Percentiles rank a stretch among this genome's conserved stretches.
Evolutionary conservation across 169 alveolate species (phyloP).

Genomic region (Plasmodium blacklocki): DNA sequence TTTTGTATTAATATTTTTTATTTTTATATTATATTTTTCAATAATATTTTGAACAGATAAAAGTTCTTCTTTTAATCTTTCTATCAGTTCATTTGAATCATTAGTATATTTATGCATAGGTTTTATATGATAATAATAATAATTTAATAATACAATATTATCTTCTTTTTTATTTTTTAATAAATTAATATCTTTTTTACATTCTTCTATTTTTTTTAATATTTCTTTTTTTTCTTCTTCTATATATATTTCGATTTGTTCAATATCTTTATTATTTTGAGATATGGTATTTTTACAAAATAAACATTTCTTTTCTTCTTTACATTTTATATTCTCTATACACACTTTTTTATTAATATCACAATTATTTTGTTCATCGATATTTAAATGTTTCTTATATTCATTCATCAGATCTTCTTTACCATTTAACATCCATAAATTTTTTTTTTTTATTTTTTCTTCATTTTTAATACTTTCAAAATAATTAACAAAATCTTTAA

Average conservation of each 20-base stretch:
- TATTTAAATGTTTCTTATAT: not conserved
- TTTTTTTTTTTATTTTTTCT: conserved; percentile 14
- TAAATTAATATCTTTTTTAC: not conserved
- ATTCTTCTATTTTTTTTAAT: conserved; percentile 17
- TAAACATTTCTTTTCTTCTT: too few relatives aligned
- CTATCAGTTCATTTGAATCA: not conserved
- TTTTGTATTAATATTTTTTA: conserved; percentile 20
- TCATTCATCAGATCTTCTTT: conserved; percentile 14
- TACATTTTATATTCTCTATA: not conserved
- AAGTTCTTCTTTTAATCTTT: conserved; percentile 1
- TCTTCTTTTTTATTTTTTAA: conserved; percentile 28
- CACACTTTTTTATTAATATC: conserved; percentile 1
- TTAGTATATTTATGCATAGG: conserved; percentile 5
- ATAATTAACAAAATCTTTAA: not conserved
- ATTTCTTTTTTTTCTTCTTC: not conserved
- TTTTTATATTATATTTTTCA: conserved; percentile 5
- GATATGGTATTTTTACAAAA: too few relatives aligned
- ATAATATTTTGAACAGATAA: conserved; percentile 12
- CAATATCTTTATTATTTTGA: too few relatives aligned
- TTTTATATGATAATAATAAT: conserved; percentile 9
- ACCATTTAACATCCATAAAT: conserved; percentile 4
- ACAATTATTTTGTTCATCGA: not conserved
- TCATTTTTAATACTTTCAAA: not conserved
- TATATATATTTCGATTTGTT: not conserved
- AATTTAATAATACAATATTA: not conserved